Conservation (phyloP, 768 basidiomycete species). For the Naganishia antarctica region DNA sequence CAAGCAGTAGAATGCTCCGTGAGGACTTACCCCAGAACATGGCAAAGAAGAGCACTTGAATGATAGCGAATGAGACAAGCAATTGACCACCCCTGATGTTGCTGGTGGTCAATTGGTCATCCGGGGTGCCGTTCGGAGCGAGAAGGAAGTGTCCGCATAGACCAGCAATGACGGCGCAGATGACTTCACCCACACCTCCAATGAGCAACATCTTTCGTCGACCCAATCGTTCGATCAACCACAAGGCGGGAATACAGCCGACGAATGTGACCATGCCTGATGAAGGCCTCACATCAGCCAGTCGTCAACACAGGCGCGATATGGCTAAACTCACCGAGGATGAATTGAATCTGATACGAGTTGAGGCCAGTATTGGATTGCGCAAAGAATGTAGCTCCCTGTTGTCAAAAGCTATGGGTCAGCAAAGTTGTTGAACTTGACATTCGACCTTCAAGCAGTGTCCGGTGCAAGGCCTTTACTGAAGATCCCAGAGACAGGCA, state of each 20-base stretch:
- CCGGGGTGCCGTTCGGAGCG: slow-evolving; percentile 56
- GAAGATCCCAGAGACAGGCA: no score
- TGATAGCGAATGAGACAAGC: slow-evolving; percentile 69
- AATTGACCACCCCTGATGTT: slow-evolving; percentile 63
- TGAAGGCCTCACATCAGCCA: slow-evolving; percentile 55
- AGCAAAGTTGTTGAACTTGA: no score
- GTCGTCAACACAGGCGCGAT: slow-evolving; percentile 51
- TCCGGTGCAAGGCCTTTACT: no score
- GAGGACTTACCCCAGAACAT: slow-evolving; percentile 62
- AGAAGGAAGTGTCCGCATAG: slow-evolving; percentile 67
- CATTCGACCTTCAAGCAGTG: no score
- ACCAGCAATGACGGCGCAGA: slow-evolving; percentile 53
- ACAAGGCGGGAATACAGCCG: slow-evolving; percentile 66
- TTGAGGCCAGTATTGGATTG: slow-evolving; percentile 62
- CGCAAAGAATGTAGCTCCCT: slow-evolving; percentile 69
- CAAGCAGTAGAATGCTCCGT: neutral
- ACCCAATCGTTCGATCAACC: slow-evolving; percentile 70
- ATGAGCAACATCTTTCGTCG: slow-evolving; percentile 67
- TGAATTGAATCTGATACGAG: slow-evolving; percentile 67
- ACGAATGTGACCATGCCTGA: slow-evolving; percentile 58
- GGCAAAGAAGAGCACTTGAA: slow-evolving; percentile 67
- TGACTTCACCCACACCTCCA: slow-evolving; percentile 60
- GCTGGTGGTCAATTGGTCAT: slow-evolving; percentile 47
- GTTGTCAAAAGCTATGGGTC: no score
- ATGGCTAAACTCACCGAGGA: slow-evolving; percentile 13